Base-by-base conservation (phyloP, 257 asterid species). In the Agastache rugosa region DNA sequence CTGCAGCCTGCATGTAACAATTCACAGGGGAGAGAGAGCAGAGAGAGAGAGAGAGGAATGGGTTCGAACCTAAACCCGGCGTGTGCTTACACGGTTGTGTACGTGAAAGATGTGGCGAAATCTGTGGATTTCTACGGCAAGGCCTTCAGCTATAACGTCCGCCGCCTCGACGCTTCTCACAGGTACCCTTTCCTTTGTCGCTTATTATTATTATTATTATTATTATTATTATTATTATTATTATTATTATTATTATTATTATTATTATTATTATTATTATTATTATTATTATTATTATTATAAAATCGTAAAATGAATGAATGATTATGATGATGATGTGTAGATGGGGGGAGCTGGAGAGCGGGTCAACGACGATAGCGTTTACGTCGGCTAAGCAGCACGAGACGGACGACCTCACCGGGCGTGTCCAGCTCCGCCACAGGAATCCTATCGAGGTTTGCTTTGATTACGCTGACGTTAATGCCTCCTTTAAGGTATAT, bases 271-370 rank as follows among this genome's bases (percentile, higher is more conserved):
- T n/a, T n/a, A n/a, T n/a, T n/a, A n/a, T n/a, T n/a, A n/a, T n/a
- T n/a, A n/a, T n/a, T n/a, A n/a, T n/a, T n/a, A n/a, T n/a, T n/a
- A n/a, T 31, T 4, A 31, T 5, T 5, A 5, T 31, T 31, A 31
- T 31, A 27, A 27, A 27, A 27, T 27, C 2, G 3, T 27, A n/a
- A 27, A 27, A 9, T 44, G 15, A 7, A 44, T 11, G 15, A 2
- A 31, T 5, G 37, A 5, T 31, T 3, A 31, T 31, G 51, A 3
- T 25, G 29, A 39, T 51, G 8, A 58, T 1, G 9, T n/a, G 19
- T 54, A 91, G 97, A 70, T 93, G 97, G 97, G 97, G 94, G 3
- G 97, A 91, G 87, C 82, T 91, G 50, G 97, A 91, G 56, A 93
- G 90, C 50, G 97, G 97, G 41, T 69, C 85, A 23, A 93, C 97